Evolutionary conservation across 345 rosid genomes (phyloP).

Genomic region (Kernera saxatilis): DNA sequence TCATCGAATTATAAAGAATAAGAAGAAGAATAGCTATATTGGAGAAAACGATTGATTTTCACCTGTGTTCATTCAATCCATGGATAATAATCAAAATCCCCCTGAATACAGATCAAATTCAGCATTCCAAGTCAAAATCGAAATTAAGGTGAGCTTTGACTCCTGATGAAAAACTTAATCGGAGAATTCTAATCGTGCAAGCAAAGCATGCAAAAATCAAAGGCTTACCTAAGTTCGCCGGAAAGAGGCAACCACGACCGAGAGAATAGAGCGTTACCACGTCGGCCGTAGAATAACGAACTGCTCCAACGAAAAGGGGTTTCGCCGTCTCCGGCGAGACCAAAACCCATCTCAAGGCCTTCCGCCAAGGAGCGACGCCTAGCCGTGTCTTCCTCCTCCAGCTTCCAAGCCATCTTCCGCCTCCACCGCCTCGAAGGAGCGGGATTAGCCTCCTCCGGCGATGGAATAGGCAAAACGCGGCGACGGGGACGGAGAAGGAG

Average conservation of each 20-base stretch:
- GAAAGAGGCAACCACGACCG: slow-evolving; percentile 78
- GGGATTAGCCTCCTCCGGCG: slow-evolving; percentile 12
- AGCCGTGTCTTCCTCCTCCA: slow-evolving; percentile 88
- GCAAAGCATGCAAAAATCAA: neutral
- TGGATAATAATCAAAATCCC: slow-evolving; percentile 85
- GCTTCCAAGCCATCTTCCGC: slow-evolving; percentile 48
- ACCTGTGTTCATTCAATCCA: slow-evolving; percentile 97
- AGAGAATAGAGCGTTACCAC: slow-evolving; percentile 71
- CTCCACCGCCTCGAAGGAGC: slow-evolving; percentile 35
- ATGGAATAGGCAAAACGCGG: slow-evolving; percentile 22
- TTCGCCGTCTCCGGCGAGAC: slow-evolving; percentile 36
- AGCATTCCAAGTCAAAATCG: neutral
- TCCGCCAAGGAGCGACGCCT: slow-evolving; percentile 81
- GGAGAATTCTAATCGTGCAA: neutral
- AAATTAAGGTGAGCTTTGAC: neutral
- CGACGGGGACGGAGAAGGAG: slow-evolving; percentile 66
- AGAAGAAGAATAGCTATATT: no score
- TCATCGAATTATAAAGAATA: neutral
- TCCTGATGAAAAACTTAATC: neutral
- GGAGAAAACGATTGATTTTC: slow-evolving; percentile 2
- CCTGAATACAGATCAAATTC: slow-evolving; percentile 36
- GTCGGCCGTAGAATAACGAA: slow-evolving; percentile 54
- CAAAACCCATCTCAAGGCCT: slow-evolving; percentile 45
- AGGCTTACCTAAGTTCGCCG: slow-evolving; percentile 56
- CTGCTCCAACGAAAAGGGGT: slow-evolving; percentile 39